Evolutionary conservation across 192 early-diverging fungal species (phyloP), one percentile per base, ranked within the genome.

Genomic region (Linderina pennispora): DNA sequence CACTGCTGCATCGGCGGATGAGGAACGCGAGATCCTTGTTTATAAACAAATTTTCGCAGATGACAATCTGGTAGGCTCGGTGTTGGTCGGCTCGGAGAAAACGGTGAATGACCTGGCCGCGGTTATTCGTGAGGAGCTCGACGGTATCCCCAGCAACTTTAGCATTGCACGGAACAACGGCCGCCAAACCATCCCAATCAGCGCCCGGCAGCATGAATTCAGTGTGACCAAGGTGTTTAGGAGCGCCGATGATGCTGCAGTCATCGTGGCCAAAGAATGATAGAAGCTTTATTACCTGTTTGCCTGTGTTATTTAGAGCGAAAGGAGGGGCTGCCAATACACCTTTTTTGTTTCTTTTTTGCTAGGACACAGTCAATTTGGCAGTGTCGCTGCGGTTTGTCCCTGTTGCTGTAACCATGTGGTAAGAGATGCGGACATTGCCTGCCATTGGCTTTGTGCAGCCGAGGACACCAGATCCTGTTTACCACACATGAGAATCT

Each of bases 1-100:
- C n/a, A n/a, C n/a, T n/a, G n/a, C n/a, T n/a, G n/a, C n/a, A n/a
- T 10, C 42, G 9, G 37, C 45, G 34, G 21, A 23, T 40, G 50
- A 37, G 16, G 78, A 72, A 18, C 74, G 72, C 28, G 83, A 85
- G 41, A 40, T 83, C 5, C 50, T 81, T 10, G 80, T 85, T 0
- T 85, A 85, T 40, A 24, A 26, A 2, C 46, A 43, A 6, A 40
- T 60, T 3, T 64, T 58, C 19, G 26, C 53, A 1, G 81, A 85
- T 21, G 70, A 64, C 1, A 62, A 55, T 33, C 41, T 85, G 38
- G 50, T 81, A 8, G 83, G 83, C n/a, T 72, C 80, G 7, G 76
- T 85, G 26, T 80, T 77, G 56, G 62, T 53, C 11, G 7, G 6
- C 14, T 43, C 53, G 15, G 18, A 28, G 8, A 21, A 16, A 11